A percentile compares a stretch with the other conserved stretches of the same genome.
Evolutionary conservation across 306 rosid genomes (phyloP).

Genomic region (Neltuma alba): DNA sequence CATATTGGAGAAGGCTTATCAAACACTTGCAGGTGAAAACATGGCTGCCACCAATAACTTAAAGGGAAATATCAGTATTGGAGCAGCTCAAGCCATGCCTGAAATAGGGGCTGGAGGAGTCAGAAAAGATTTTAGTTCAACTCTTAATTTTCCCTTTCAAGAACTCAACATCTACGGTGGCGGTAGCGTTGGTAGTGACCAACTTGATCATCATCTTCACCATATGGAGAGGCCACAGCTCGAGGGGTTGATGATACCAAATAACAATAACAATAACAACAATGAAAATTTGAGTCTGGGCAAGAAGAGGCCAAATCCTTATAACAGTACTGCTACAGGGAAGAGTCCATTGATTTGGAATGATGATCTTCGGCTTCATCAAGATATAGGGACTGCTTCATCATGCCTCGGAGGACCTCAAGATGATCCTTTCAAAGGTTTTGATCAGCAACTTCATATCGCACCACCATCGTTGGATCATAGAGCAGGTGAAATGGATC

Average conservation of each 20-base stretch:
- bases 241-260: slow-evolving; percentile 54
- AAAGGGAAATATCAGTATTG: slow-evolving; percentile 49
- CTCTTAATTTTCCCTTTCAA: slow-evolving; percentile 83
- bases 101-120: slow-evolving; percentile 58
- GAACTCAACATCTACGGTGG: slow-evolving; percentile 81
- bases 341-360: slow-evolving; percentile 89
- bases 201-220: slow-evolving; percentile 54
- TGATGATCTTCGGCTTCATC: slow-evolving; percentile 88
- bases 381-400: slow-evolving; percentile 76
- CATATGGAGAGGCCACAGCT: slow-evolving; percentile 30
- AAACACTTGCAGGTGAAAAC: slow-evolving; percentile 97
- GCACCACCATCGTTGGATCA: slow-evolving; percentile 58
- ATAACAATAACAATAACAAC: not conserved
- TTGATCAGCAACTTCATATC: slow-evolving; percentile 55
- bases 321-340: slow-evolving; percentile 41
- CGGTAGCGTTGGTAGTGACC: slow-evolving; percentile 56
- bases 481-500: slow-evolving; percentile 65
- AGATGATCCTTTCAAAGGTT: slow-evolving; percentile 70
- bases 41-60: slow-evolving; percentile 62
- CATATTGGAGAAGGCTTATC: slow-evolving; percentile 95
- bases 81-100: slow-evolving; percentile 42
- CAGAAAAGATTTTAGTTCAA: slow-evolving; percentile 72
- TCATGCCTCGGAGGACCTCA: slow-evolving; percentile 67
- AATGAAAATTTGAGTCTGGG: slow-evolving; percentile 56
- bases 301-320: slow-evolving; percentile 49